A percentile compares a stretch with the other conserved stretches of the same genome.
Conservation (phyloP, 441 rosid genomes). For the Capsella rubella region DNA sequence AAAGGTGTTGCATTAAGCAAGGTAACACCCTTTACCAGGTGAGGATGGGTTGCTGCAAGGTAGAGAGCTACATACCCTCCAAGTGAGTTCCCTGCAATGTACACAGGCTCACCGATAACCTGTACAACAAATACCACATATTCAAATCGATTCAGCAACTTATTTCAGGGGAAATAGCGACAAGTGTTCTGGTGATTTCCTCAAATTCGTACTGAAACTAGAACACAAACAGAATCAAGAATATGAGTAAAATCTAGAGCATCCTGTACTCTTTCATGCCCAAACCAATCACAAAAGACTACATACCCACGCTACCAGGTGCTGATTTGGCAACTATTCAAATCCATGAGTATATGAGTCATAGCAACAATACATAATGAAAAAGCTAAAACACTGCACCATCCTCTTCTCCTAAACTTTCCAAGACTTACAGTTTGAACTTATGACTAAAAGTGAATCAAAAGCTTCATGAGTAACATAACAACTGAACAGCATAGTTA, state of each 20-base stretch:
- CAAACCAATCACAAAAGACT: slow-evolving; percentile 20
- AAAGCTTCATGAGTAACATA: neutral
- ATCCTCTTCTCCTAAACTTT: neutral
- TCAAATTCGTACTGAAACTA: neutral
- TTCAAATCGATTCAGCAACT: slow-evolving; percentile 25
- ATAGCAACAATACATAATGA: neutral
- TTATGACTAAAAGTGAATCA: neutral
- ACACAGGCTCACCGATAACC: slow-evolving; percentile 93
- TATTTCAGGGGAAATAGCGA: neutral
- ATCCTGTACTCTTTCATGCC: neutral
- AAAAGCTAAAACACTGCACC: neutral
- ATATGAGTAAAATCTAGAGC: neutral
- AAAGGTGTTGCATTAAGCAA: slow-evolving; percentile 94
- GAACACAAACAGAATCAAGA: slow-evolving; percentile 4
- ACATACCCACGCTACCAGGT: slow-evolving; percentile 5
- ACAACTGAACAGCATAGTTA: neutral
- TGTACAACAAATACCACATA: slow-evolving; percentile 42
- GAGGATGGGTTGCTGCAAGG: slow-evolving; percentile 83
- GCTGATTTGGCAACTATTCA: neutral
- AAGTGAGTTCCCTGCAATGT: slow-evolving; percentile 87
- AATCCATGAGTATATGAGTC: neutral
- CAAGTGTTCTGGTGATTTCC: neutral
- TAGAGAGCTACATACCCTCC: slow-evolving; percentile 90
- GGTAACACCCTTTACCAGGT: slow-evolving; percentile 86
- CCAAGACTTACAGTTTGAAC: slow-evolving; percentile 3